phyloP scores from a whole-genome alignment of 345 rosid genomes.

The Gossypium mustelinum region DNA sequence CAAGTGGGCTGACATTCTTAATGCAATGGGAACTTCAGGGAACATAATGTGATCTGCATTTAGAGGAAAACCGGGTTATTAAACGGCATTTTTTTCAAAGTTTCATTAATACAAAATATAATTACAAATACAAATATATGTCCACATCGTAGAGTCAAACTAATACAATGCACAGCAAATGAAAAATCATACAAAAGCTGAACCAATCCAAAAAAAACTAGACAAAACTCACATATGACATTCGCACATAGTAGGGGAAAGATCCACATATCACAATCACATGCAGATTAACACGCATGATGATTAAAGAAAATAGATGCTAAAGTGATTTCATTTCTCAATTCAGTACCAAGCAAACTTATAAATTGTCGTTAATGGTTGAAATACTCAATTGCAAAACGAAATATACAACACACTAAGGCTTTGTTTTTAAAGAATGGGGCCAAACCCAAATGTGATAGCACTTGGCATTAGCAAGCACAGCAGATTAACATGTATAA shows the following conservation, averaged over 20 bases:
- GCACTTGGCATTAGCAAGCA: no score
- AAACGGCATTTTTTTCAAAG: no score
- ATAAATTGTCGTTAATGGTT: not conserved
- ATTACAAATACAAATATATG: no score
- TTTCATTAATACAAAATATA: no score
- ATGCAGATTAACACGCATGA: not conserved
- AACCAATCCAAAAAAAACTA: no score
- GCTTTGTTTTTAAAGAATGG: not conserved
- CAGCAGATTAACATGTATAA: not conserved
- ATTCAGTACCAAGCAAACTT: not conserved
- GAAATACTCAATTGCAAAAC: not conserved
- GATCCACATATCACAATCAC: not conserved
- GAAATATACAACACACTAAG: no score
- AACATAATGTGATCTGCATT: conserved; percentile 60
- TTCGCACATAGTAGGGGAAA: no score
- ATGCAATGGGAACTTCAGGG: conserved; percentile 71
- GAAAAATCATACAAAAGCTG: no score
- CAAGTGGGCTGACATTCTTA: conserved; percentile 82
- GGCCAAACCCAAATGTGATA: not conserved
- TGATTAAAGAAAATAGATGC: not conserved
- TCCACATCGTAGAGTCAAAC: no score
- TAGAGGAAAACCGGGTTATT: not conserved
- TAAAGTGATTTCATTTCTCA: not conserved
- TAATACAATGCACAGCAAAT: no score
- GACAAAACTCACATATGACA: no score